These are phyloP conservation scores for Quercus robur DNA, from an alignment of 306 rosid genomes.

Conservation along the genomic window DNA sequence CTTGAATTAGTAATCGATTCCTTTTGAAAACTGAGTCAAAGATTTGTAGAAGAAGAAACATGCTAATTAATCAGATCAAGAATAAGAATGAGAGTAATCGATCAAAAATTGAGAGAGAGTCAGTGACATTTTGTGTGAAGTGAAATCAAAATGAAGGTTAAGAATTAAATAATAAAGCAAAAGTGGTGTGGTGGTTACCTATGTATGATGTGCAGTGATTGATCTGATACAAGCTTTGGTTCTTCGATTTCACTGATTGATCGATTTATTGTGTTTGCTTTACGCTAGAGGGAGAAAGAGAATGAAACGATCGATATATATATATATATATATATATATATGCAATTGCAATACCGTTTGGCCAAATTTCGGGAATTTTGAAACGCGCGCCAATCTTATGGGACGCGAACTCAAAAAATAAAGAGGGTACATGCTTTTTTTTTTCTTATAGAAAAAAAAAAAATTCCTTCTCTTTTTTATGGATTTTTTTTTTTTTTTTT, in stretches of 20 bases:
- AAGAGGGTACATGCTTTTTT: too few relatives aligned
- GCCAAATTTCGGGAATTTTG: not conserved
- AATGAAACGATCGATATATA: not conserved
- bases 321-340: too few relatives aligned
- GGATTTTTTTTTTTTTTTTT: too few relatives aligned
- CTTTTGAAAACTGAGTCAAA: not conserved
- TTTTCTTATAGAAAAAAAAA: too few relatives aligned
- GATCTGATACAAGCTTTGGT: not conserved
- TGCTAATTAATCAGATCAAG: not conserved
- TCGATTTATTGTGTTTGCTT: not conserved
- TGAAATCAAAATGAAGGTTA: not conserved
- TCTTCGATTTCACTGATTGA: not conserved
- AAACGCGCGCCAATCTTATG: conserved; percentile 30
- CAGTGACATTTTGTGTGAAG: not conserved
- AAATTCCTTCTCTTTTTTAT: too few relatives aligned
- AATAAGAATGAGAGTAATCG: not conserved
- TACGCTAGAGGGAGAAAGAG: not conserved
- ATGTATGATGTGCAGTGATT: not conserved
- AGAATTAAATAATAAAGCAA: not conserved
- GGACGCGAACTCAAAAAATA: not conserved
- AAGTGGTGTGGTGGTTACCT: not conserved
- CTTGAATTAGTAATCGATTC: not conserved
- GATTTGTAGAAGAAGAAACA: not conserved
- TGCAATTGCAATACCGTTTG: not conserved
- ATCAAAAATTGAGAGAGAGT: not conserved